phyloP scores from a whole-genome alignment of 2,329 filamentous ascomycete genomes.

The Pyricularia grisea region DNA sequence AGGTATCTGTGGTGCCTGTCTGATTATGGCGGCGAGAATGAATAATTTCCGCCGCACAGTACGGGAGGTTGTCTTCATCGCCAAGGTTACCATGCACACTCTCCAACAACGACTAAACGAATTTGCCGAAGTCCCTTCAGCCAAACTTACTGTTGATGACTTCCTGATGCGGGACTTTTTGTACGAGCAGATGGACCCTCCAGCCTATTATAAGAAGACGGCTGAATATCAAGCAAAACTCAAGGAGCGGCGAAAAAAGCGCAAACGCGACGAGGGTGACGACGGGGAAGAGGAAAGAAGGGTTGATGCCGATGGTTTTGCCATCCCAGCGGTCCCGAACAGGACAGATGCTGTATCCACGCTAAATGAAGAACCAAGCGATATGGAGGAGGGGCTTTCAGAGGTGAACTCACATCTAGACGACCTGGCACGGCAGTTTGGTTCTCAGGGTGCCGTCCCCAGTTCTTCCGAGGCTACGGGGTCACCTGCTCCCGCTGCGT shows the following conservation, averaged over 20 bases:
- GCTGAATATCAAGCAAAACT: conserved; percentile 47
- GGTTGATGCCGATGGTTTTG: conserved; percentile 57
- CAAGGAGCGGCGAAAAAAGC: conserved; percentile 33
- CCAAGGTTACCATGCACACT: conserved; percentile 91
- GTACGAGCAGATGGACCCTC: conserved; percentile 59
- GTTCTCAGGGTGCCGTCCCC: conserved; percentile 18
- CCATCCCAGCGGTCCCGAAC: conserved; percentile 45
- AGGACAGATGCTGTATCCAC: conserved; percentile 5
- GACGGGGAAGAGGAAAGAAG: conserved; percentile 5
- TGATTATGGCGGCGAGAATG: conserved; percentile 93
- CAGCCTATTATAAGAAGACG: conserved; percentile 64
- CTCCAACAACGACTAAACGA: conserved; percentile 87
- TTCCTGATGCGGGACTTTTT: conserved; percentile 54
- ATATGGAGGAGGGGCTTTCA: conserved; percentile 10
- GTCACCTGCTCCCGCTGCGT: neutral
- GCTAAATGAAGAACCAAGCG: neutral
- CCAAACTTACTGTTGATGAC: conserved; percentile 77
- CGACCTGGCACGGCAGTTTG: conserved; percentile 33
- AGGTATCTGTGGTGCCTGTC: conserved; percentile 85
- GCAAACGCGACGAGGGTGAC: conserved; percentile 33
- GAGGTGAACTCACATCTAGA: conserved; percentile 23
- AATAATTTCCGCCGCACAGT: conserved; percentile 94
- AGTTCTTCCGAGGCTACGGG: neutral
- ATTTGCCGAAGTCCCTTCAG: conserved; percentile 80
- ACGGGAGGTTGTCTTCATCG: conserved; percentile 93